A percentile compares a stretch with the other conserved stretches of the same genome.
Conservation (phyloP, 75 land plant species). For the Adiantum capillusveneris region DNA sequence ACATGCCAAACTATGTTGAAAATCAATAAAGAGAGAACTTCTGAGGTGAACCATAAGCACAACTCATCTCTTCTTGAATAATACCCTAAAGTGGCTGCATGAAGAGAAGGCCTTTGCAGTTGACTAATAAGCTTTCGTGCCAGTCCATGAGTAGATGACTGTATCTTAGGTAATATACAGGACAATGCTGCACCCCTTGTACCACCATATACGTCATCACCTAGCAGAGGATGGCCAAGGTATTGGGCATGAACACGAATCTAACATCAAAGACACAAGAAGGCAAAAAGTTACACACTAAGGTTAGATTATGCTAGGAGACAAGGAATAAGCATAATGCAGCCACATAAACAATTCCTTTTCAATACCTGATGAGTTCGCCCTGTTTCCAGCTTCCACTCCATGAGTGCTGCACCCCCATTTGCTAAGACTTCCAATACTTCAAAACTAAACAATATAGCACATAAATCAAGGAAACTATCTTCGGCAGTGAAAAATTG, state of each 20-base stretch:
- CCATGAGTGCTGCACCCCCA: slow-evolving; percentile 77
- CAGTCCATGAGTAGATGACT: slow-evolving; percentile 29
- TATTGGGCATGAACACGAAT: slow-evolving; percentile 95
- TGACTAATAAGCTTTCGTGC: slow-evolving; percentile 38
- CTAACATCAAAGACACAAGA: no score
- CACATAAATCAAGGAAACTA: no score
- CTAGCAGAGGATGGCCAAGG: slow-evolving; percentile 76
- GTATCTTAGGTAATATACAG: slow-evolving; percentile 36
- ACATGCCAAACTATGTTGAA: background rate
- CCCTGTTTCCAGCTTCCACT: slow-evolving; percentile 96
- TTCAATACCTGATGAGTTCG: slow-evolving; percentile 87
- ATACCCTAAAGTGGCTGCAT: slow-evolving; percentile 85
- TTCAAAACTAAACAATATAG: slow-evolving; percentile 48
- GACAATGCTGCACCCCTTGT: slow-evolving; percentile 68
- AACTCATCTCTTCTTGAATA: background rate
- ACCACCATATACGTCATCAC: slow-evolving; percentile 92
- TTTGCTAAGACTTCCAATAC: slow-evolving; percentile 65
- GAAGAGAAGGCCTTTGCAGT: slow-evolving; percentile 79
- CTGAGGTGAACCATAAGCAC: background rate
- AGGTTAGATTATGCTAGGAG: no score
- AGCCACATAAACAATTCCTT: no score
- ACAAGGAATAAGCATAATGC: no score
- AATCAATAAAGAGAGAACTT: background rate
- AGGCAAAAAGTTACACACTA: no score
- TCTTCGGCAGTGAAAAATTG: no score